Percentiles rank a stretch among this genome's conserved stretches.
phyloP scores from a whole-genome alignment of 768 basidiomycete genomes.

The Suillus sp. region DNA sequence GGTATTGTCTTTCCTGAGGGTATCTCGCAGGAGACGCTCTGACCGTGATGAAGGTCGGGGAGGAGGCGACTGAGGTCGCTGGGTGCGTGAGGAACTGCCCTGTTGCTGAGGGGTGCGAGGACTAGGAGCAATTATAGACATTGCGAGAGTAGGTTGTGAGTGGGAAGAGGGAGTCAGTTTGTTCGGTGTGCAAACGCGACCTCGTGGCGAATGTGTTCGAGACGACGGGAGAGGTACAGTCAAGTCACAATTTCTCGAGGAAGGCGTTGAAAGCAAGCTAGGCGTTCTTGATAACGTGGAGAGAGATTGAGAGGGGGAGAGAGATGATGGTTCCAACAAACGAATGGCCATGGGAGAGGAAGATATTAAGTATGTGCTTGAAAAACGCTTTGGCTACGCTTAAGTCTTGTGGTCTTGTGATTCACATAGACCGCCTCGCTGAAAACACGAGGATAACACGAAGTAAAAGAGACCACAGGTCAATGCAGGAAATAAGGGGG shows the following conservation, averaged over 20 bases:
- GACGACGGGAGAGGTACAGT: conserved; percentile 14
- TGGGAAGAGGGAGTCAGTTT: conserved; percentile 13
- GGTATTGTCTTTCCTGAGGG: conserved; percentile 52
- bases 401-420: conserved; percentile 8
- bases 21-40: conserved; percentile 56
- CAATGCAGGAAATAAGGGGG: conserved; percentile 1
- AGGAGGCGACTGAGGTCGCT: conserved; percentile 22
- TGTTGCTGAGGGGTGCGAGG: conserved; percentile 19
- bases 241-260: not conserved
- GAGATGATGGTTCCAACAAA: conserved; percentile 8
- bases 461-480: not conserved
- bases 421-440: conserved; percentile 11
- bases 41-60: conserved; percentile 52
- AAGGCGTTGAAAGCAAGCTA: not conserved
- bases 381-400: not conserved
- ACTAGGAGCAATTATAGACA: conserved; percentile 31
- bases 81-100: conserved; percentile 12
- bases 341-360: conserved; percentile 11
- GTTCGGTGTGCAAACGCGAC: conserved; percentile 16
- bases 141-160: conserved; percentile 38
- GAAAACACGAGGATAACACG: conserved; percentile 16
- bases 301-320: conserved; percentile 9
- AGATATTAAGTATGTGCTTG: conserved; percentile 9
- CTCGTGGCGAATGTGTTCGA: conserved; percentile 19
- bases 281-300: not conserved